Evolutionary conservation across 2,329 filamentous ascomycete species (phyloP).

Genomic region (Venturia oleaginea): DNA sequence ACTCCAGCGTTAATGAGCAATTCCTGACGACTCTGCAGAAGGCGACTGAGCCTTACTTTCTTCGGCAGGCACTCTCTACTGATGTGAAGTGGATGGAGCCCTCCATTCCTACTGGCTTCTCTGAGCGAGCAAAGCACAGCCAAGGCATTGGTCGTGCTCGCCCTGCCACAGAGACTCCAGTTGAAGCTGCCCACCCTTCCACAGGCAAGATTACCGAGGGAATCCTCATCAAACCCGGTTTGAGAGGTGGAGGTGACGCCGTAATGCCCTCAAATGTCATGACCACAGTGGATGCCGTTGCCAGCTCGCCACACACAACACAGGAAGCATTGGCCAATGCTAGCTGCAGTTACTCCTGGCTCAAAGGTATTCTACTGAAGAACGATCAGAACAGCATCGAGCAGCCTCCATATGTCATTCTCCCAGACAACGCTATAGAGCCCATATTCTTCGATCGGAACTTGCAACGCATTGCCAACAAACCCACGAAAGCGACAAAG

Average conservation of each 20-base stretch:
- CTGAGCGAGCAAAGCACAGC: background rate
- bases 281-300: background rate
- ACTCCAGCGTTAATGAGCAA: background rate
- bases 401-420: background rate
- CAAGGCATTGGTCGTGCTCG: background rate
- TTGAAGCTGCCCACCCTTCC: background rate
- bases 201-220: background rate
- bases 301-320: background rate
- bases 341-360: background rate
- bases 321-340: background rate
- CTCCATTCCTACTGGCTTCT: background rate
- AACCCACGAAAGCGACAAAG: background rate
- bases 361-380: background rate
- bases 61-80: background rate
- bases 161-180: background rate
- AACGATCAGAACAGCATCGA: background rate
- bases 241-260: slow-evolving; percentile 5
- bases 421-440: background rate
- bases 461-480: slow-evolving; percentile 3
- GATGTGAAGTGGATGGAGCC: slow-evolving; percentile 4
- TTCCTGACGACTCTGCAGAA: background rate
- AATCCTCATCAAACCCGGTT: background rate
- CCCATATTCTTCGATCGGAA: background rate
- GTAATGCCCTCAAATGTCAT: background rate
- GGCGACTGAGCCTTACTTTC: background rate